phyloP scores from a whole-genome alignment of 176 grass and related monocot species.

The Chrysopogon serrulatus region DNA sequence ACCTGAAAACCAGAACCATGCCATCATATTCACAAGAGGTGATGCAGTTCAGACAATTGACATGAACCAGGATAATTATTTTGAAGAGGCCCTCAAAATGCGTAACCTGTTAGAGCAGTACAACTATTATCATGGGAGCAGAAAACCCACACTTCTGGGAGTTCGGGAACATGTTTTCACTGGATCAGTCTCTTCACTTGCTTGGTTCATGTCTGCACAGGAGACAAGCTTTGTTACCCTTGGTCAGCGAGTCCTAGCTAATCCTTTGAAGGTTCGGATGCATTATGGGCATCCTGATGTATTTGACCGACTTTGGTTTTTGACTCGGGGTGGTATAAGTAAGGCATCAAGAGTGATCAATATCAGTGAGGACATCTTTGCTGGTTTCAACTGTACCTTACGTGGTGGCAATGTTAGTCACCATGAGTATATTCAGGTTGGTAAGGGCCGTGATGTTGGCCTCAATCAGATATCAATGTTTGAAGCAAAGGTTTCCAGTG shows the following conservation, averaged over 20 bases:
- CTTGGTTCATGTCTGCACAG: constrained; percentile 99
- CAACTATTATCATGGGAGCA: constrained; percentile 55
- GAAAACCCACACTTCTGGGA: constrained; percentile 87
- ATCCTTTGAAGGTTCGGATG: constrained; percentile 93
- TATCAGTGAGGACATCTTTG: constrained; percentile 98
- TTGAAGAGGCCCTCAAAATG: constrained; percentile 99
- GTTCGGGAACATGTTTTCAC: constrained; percentile 97
- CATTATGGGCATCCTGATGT: constrained; percentile 99
- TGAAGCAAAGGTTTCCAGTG: constrained; percentile 97
- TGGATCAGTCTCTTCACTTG: constrained; percentile 95
- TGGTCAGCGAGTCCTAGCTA: constrained; percentile 91
- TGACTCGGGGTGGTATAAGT: constrained; percentile 86
- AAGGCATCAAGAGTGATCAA: constrained; percentile 98
- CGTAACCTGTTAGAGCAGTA: constrained; percentile 94
- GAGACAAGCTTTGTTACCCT: constrained; percentile 98
- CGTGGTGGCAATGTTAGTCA: constrained; percentile 94
- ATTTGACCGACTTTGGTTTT: constrained; percentile 95
- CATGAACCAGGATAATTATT: constrained; percentile 98
- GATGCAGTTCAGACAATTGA: constrained; percentile 95
- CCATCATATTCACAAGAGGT: constrained; percentile 91
- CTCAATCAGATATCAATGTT: constrained; percentile 99
- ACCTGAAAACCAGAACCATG: constrained; percentile 98
- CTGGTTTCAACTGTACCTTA: constrained; percentile 97
- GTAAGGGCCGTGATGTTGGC: constrained; percentile 95
- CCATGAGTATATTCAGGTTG: constrained; percentile 97